These are phyloP conservation scores for Phytophthora cajani DNA, from an alignment of 352 stramenopile species.

Conservation along the genomic window DNA sequence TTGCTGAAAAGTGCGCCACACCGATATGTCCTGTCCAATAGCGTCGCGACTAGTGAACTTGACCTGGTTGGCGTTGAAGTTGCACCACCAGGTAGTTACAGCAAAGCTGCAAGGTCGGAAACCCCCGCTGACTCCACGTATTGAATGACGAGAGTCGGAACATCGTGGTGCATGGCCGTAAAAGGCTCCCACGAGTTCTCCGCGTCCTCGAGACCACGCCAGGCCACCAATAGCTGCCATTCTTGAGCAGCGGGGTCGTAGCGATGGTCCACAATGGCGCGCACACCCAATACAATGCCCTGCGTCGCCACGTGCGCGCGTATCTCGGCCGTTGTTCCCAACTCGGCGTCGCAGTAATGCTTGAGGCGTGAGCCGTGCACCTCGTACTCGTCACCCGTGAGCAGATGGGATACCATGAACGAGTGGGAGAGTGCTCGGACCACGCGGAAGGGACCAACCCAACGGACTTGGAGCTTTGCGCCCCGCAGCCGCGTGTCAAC, in stretches of 20 bases:
- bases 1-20: neutral
- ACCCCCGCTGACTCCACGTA: neutral
- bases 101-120: neutral
- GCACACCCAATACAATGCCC: neutral
- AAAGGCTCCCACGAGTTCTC: constrained; percentile 1
- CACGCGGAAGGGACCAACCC: neutral
- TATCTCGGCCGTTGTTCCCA: neutral
- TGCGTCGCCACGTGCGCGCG: neutral
- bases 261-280: neutral
- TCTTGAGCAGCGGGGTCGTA: neutral
- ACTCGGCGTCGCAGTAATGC: neutral
- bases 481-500: neutral
- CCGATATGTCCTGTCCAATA: neutral
- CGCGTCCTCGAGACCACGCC: neutral
- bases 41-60: neutral
- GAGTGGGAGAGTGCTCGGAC: neutral
- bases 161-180: neutral
- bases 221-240: neutral
- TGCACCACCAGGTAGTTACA: neutral
- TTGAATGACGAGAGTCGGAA: neutral
- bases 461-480: neutral
- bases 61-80: neutral
- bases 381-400: neutral
- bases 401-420: constrained; percentile 10
- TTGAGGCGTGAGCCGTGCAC: constrained; percentile 7